Evolutionary conservation across 2,329 filamentous ascomycete species (phyloP).

Genomic region (Alternaria gansuensis): DNA sequence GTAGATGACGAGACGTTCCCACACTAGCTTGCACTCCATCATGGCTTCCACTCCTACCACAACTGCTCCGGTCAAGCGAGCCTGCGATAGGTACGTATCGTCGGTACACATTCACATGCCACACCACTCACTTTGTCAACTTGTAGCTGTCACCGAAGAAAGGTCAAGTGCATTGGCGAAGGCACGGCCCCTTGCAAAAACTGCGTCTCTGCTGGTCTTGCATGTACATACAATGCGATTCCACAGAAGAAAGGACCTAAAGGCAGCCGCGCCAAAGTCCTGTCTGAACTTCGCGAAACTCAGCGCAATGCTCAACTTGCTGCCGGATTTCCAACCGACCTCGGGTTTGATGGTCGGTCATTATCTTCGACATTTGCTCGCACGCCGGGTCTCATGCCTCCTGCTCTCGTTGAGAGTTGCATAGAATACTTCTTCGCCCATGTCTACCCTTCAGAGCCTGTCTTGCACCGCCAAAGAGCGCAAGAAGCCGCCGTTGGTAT

Average conservation of each 20-base stretch:
- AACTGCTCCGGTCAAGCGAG: conserved; percentile 53
- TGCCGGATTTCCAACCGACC: conserved; percentile 51
- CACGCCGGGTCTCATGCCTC: conserved; percentile 60
- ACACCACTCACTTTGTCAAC: conserved; percentile 22
- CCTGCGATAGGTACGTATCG: conserved; percentile 54
- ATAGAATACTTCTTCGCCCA: conserved; percentile 69
- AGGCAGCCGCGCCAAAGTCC: conserved; percentile 68
- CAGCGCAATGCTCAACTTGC: conserved; percentile 57
- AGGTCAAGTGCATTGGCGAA: conserved; percentile 62
- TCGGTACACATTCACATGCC: conserved; percentile 16
- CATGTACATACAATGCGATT: conserved; percentile 71
- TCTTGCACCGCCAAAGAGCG: conserved; percentile 62
- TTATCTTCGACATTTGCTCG: conserved; percentile 57
- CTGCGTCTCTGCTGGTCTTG: conserved; percentile 66
- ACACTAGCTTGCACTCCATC: conserved; percentile 16
- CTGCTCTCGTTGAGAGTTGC: conserved; percentile 62
- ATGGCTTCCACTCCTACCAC: conserved; percentile 40
- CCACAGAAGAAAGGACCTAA: conserved; percentile 72
- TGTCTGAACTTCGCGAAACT: conserved; percentile 68
- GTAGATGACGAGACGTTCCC: conserved; percentile 26
- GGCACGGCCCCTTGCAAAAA: conserved; percentile 66
- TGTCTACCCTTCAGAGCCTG: conserved; percentile 71
- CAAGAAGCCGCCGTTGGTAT: conserved; percentile 65
- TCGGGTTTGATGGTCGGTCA: conserved; percentile 54
- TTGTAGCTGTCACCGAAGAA: conserved; percentile 58